Percentiles rank a stretch among this genome's conserved stretches.
Conservation (phyloP, 106 monocot species). For the Vanilla planifolia region DNA sequence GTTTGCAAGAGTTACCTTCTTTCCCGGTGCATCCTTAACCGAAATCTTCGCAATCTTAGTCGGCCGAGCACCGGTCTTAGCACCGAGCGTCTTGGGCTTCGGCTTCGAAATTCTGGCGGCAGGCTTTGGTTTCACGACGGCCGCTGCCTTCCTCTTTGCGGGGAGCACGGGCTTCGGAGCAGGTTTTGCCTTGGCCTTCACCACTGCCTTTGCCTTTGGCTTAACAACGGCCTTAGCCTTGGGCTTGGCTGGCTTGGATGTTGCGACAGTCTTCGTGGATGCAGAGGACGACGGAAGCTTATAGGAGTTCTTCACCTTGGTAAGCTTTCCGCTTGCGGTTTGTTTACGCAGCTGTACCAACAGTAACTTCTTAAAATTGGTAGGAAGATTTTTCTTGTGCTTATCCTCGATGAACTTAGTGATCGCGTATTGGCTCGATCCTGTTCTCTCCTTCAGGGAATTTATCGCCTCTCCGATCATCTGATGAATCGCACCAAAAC, state of each 20-base stretch:
- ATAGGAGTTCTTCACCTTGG: slow-evolving; percentile 72
- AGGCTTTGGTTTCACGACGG: slow-evolving; percentile 12
- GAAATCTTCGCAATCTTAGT: too few relatives aligned
- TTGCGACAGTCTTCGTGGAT: neutral
- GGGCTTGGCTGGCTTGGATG: too few relatives aligned
- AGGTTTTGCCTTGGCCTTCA: slow-evolving; percentile 17
- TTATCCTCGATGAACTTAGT: slow-evolving; percentile 79
- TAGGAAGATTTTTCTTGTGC: slow-evolving; percentile 43
- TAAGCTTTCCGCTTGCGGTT: slow-evolving; percentile 55
- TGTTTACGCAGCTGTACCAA: slow-evolving; percentile 51
- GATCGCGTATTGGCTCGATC: slow-evolving; percentile 81
- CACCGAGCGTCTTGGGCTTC: too few relatives aligned
- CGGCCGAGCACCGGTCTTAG: too few relatives aligned
- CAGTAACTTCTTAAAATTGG: slow-evolving; percentile 70
- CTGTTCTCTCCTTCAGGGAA: slow-evolving; percentile 67
- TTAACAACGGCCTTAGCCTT: slow-evolving; percentile 14
- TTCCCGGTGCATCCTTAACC: too few relatives aligned
- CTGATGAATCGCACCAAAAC: slow-evolving; percentile 6
- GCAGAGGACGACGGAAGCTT: slow-evolving; percentile 30
- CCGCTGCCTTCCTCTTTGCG: too few relatives aligned
- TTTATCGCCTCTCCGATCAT: slow-evolving; percentile 77
- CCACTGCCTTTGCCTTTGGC: too few relatives aligned
- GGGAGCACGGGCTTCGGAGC: too few relatives aligned
- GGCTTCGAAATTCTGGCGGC: neutral
- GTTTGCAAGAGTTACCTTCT: too few relatives aligned